phyloP scores from a whole-genome alignment of 2,329 filamentous ascomycete genomes.

The Pezicula carpinea region DNA sequence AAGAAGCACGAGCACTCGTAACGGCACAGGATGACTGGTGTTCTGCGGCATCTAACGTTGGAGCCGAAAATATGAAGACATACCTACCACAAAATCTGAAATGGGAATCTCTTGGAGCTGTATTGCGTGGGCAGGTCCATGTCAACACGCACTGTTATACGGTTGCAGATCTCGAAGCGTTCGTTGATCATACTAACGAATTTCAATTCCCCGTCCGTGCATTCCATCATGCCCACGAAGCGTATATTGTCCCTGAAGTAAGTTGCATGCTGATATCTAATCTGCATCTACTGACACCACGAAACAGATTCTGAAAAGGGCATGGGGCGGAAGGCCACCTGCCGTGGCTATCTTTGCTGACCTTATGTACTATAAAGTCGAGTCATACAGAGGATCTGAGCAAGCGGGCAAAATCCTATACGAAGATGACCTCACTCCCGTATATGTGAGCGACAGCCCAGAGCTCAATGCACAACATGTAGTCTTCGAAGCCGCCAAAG shows the following conservation, averaged over 20 bases:
- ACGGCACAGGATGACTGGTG: conserved; percentile 67
- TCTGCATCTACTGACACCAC: not conserved
- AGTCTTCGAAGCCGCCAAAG: conserved; percentile 59
- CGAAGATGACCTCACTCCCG: conserved; percentile 58
- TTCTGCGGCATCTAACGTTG: conserved; percentile 44
- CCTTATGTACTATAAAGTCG: conserved; percentile 69
- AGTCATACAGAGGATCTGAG: conserved; percentile 60
- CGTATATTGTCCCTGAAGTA: conserved; percentile 61
- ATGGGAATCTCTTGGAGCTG: conserved; percentile 60
- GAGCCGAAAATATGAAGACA: conserved; percentile 44
- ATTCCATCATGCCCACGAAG: conserved; percentile 67
- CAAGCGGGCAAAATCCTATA: conserved; percentile 62
- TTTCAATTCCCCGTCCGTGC: conserved; percentile 63
- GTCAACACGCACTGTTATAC: conserved; percentile 72
- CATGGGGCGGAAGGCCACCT: conserved; percentile 49
- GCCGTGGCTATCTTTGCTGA: conserved; percentile 64
- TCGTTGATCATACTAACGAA: conserved; percentile 67
- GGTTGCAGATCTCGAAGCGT: conserved; percentile 62
- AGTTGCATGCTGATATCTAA: conserved; percentile 12
- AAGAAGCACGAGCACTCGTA: conserved; percentile 53
- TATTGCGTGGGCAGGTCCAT: conserved; percentile 61
- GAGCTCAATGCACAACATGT: conserved; percentile 67
- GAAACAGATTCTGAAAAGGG: conserved; percentile 47
- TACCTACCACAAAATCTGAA: conserved; percentile 59
- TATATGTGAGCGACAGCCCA: conserved; percentile 69